Conservation (phyloP, 257 asterid genomes). For the Eucommia ulmoides region DNA sequence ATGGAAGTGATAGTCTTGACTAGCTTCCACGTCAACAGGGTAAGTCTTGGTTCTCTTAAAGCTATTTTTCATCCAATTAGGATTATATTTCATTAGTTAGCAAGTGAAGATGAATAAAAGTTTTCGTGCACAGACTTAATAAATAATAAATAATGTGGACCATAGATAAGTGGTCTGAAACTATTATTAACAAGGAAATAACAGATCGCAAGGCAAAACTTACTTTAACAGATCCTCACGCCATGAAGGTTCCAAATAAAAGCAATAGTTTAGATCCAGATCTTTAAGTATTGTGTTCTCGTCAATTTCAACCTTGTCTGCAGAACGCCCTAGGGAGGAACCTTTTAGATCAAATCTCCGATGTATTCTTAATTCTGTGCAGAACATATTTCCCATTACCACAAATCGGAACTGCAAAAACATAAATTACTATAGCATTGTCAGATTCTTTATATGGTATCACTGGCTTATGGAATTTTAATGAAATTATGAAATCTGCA, state of each 20-base stretch:
- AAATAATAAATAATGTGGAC: too few species aligned
- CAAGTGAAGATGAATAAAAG: too few species aligned
- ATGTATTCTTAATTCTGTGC: conserved; percentile 91
- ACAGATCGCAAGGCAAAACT: conserved; percentile 13
- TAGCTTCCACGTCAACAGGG: too few species aligned
- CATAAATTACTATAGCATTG: too few species aligned
- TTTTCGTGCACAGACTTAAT: too few species aligned
- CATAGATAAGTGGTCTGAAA: not conserved
- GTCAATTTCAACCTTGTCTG: conserved; percentile 80
- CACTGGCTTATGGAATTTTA: not conserved
- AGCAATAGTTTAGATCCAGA: conserved; percentile 88
- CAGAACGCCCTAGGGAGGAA: conserved; percentile 93
- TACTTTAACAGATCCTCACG: conserved; percentile 57
- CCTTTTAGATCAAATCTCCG: conserved; percentile 92
- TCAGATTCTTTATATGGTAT: not conserved
- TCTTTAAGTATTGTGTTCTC: conserved; percentile 93
- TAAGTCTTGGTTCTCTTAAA: too few species aligned
- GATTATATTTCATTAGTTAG: too few species aligned
- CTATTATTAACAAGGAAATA: not conserved
- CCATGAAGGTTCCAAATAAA: conserved; percentile 93
- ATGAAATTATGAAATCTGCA: not conserved
- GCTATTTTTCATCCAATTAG: too few species aligned
- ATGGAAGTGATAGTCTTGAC: too few species aligned
- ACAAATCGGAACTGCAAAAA: conserved; percentile 80
- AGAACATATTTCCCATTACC: conserved; percentile 97